Evolutionary conservation across 805 yeast genomes (phyloP).

Genomic region (Lipomyces oligophaga): DNA sequence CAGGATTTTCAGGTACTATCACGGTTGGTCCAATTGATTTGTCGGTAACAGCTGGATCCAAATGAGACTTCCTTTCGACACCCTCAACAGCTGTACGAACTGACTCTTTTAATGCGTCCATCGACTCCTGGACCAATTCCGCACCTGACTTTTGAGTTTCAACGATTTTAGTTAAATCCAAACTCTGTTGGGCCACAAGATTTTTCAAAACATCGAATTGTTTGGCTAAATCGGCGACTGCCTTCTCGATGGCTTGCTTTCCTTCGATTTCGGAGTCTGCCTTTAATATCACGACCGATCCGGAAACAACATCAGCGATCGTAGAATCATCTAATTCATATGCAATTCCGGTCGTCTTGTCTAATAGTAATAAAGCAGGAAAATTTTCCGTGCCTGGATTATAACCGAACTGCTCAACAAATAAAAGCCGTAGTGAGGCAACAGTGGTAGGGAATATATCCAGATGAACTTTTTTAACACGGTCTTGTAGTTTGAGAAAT

Average conservation of each 20-base stretch:
- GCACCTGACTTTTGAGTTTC: too few relatives aligned
- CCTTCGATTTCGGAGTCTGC: too few relatives aligned
- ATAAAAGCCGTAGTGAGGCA: slow-evolving; percentile 60
- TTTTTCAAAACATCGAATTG: slow-evolving; percentile 32
- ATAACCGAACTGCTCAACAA: slow-evolving; percentile 83
- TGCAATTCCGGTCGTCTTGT: slow-evolving; percentile 53
- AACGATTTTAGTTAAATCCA: too few relatives aligned
- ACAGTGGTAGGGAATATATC: slow-evolving; percentile 40
- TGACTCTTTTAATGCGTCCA: too few relatives aligned
- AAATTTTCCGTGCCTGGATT: slow-evolving; percentile 67
- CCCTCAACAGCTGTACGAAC: too few relatives aligned
- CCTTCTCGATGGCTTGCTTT: too few relatives aligned
- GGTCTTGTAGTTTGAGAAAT: slow-evolving; percentile 36
- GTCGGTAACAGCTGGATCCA: background rate
- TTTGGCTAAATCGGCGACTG: too few relatives aligned
- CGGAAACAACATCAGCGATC: slow-evolving; percentile 55
- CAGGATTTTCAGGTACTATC: too few relatives aligned
- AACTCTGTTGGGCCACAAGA: slow-evolving; percentile 26
- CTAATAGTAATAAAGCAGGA: slow-evolving; percentile 75
- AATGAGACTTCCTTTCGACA: too few relatives aligned
- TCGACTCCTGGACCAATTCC: too few relatives aligned
- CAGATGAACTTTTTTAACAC: slow-evolving; percentile 34
- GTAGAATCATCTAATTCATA: slow-evolving; percentile 77
- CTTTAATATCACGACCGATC: slow-evolving; percentile 56
- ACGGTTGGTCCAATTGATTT: slow-evolving; percentile 2